Conservation (phyloP, 2,329 filamentous ascomycete genomes). For the Curvularia eragrostidis region DNA sequence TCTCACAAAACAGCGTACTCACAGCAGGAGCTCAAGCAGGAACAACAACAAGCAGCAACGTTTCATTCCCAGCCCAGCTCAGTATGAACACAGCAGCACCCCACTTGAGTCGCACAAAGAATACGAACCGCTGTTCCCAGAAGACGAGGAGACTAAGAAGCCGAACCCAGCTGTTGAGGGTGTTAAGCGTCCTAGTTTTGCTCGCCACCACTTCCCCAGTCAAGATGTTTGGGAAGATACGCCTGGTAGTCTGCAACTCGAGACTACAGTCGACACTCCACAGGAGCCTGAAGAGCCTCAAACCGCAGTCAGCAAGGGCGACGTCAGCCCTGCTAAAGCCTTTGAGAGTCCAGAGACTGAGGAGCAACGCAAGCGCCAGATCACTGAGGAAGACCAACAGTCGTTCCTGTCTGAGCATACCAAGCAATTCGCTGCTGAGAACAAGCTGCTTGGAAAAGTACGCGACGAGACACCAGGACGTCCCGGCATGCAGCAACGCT, state of each 20-base stretch:
- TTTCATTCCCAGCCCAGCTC: constrained; percentile 40
- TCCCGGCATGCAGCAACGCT: constrained; percentile 69
- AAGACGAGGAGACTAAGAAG: constrained; percentile 63
- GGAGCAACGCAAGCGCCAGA: constrained; percentile 55
- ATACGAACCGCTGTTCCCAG: constrained; percentile 93
- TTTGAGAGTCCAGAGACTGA: constrained; percentile 60
- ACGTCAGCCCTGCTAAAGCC: constrained; percentile 42
- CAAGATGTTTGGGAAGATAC: constrained; percentile 98
- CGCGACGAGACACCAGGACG: constrained; percentile 55
- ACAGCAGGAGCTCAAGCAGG: constrained; percentile 54
- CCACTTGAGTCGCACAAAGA: constrained; percentile 88
- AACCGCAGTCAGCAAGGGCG: constrained; percentile 46
- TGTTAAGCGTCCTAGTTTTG: constrained; percentile 61
- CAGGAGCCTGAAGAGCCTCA: constrained; percentile 63
- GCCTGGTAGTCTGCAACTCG: constrained; percentile 79
- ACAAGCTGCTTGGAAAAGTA: constrained; percentile 62
- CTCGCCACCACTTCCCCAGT: constrained; percentile 78
- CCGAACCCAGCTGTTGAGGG: constrained; percentile 61
- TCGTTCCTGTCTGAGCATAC: constrained; percentile 55
- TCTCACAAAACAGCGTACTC: constrained; percentile 60
- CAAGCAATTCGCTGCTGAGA: constrained; percentile 63
- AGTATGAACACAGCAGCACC: constrained; percentile 64
- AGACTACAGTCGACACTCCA: constrained; percentile 83
- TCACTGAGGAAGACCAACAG: constrained; percentile 51
- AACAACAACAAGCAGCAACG: constrained; percentile 66